Evolutionary conservation across 495 filamentous ascomycete species (phyloP), one percentile per base, ranked within the genome.

Genomic region (Penicillium steckii): DNA sequence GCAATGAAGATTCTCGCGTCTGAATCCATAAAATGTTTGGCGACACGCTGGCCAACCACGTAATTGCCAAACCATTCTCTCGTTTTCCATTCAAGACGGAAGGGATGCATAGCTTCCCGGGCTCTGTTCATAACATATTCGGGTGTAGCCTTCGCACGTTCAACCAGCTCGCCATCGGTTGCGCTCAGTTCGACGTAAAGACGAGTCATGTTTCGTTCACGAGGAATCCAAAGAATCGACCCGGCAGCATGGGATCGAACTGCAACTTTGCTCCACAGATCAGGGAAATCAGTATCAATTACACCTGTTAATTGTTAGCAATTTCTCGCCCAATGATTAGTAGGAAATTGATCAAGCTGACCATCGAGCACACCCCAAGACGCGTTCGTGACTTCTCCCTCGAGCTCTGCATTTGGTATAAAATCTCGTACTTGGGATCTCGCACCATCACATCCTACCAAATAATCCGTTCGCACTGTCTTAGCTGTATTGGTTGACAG

Each of bases 351-450:
- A 2, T 13, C 1, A 17, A 38, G 42, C 52, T 44, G 53, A 69
- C 86, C 87, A 59, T 91, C 87, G 65, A 91, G 77, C 21, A 91
- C 87, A 33, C 85, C 87, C 87, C 87, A 91, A n/a, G 85, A 75
- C 13, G 82, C 80, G 50, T 85, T 80, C 25, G 77, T 80, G 42
- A 81, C 81, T 45, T 82, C 69, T 22, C 84, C 84, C 44, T 81
- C 72, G 29, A 89, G 80, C 59, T 84, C 72, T 8, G 84, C 76
- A 55, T 87, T 84, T 2, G 66, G 68, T 22, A 71, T 69, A 29
- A 64, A 67, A 0, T 38, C 44, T 13, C 68, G 42, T 9, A 71
- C 68, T 26, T 59, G 58, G 2, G 68, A 71, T 0, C 66, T 41
- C 3, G 66, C 66, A 0, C 68, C 68, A 52, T 71, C 68, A 21